Evolutionary conservation across 805 yeast genomes (phyloP).

Genomic region (Lipomyces kockii): DNA sequence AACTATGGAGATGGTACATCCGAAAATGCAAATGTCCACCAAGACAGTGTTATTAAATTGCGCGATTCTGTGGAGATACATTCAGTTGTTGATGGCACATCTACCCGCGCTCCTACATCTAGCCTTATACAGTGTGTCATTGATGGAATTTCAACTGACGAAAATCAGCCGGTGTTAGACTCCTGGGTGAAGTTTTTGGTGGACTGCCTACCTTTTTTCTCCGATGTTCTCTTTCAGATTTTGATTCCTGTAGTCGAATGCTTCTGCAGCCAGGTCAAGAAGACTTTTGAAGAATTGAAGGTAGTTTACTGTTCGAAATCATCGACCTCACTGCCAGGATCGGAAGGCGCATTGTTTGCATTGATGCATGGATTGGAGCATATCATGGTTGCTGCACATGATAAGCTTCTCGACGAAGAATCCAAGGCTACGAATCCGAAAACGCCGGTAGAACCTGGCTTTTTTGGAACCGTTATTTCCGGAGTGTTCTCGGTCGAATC

Average conservation of each 20-base stretch:
- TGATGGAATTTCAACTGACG: slow-evolving; percentile 54
- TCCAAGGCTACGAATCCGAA: slow-evolving; percentile 27
- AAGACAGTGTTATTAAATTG: slow-evolving; percentile 33
- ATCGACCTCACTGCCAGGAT: slow-evolving; percentile 13
- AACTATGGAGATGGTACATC: slow-evolving; percentile 26
- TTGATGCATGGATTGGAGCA: slow-evolving; percentile 66
- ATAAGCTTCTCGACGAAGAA: slow-evolving; percentile 42
- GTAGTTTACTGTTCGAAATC: slow-evolving; percentile 24
- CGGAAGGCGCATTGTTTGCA: slow-evolving; percentile 50
- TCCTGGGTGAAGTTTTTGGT: slow-evolving; percentile 58
- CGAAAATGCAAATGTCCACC: slow-evolving; percentile 29
- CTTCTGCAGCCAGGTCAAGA: slow-evolving; percentile 50
- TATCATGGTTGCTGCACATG: slow-evolving; percentile 62
- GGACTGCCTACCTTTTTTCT: slow-evolving; percentile 57
- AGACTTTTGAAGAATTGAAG: slow-evolving; percentile 44
- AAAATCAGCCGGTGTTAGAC: slow-evolving; percentile 51
- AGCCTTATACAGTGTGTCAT: slow-evolving; percentile 50
- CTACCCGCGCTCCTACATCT: slow-evolving; percentile 28
- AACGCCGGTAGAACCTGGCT: slow-evolving; percentile 52
- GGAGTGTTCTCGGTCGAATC: slow-evolving; percentile 80
- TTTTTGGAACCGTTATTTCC: slow-evolving; percentile 60
- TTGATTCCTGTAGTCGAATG: slow-evolving; percentile 60
- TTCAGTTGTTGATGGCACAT: slow-evolving; percentile 12
- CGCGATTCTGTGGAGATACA: slow-evolving; percentile 31
- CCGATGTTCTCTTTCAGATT: slow-evolving; percentile 59